phyloP scores from a whole-genome alignment of 2,329 filamentous ascomycete genomes.

The Pseudopithomyces chartarum region DNA sequence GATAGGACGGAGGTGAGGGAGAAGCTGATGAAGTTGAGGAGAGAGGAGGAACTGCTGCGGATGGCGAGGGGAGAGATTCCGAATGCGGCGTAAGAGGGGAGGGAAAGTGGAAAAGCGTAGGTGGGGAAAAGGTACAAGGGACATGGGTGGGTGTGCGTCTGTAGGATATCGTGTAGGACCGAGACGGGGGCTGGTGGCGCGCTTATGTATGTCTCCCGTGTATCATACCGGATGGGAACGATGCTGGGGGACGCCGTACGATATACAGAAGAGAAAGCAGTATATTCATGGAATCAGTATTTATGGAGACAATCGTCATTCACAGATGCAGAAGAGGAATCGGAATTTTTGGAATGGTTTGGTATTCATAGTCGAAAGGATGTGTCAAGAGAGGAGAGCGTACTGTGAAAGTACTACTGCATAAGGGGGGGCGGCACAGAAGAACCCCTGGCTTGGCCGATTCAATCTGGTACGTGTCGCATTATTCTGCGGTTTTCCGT shows the following conservation, averaged over 20 bases:
- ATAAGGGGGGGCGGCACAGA: too few relatives aligned
- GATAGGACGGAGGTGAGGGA: slow-evolving; percentile 62
- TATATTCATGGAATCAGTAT: neutral
- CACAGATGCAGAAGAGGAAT: too few relatives aligned
- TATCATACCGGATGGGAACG: too few relatives aligned
- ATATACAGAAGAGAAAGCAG: neutral
- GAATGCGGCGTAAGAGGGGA: slow-evolving; percentile 8
- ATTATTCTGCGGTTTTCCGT: neutral
- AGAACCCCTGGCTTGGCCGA: too few relatives aligned
- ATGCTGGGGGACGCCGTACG: neutral
- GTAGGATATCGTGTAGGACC: too few relatives aligned
- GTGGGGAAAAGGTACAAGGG: neutral
- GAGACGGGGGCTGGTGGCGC: too few relatives aligned
- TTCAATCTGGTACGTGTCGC: neutral
- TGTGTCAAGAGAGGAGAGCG: too few relatives aligned
- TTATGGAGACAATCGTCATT: neutral
- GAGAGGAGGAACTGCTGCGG: slow-evolving; percentile 64
- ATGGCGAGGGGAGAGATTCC: slow-evolving; percentile 55
- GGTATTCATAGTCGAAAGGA: too few relatives aligned
- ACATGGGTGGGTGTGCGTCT: neutral
- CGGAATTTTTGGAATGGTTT: too few relatives aligned
- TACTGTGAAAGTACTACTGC: too few relatives aligned
- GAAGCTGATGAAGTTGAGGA: slow-evolving; percentile 62
- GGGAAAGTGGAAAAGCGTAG: too few relatives aligned
- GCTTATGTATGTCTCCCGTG: too few relatives aligned